A percentile compares a stretch with the other conserved stretches of the same genome.
Evolutionary conservation across 805 yeast genomes (phyloP).

Genomic region (Zygotorulaspora sp.): DNA sequence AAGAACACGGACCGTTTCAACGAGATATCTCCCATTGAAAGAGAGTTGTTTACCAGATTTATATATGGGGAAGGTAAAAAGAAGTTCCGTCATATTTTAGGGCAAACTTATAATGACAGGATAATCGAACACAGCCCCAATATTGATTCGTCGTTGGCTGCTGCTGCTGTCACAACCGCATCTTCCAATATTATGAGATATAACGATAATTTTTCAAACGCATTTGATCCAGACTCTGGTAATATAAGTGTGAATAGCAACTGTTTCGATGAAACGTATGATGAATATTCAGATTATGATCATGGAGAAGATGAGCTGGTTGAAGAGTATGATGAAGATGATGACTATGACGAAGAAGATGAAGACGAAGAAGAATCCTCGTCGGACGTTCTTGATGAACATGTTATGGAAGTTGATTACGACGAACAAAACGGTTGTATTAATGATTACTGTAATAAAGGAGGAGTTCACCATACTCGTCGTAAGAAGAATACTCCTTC

Average conservation of each 20-base stretch:
- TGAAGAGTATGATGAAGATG: slow-evolving; percentile 23
- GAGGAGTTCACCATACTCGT: slow-evolving; percentile 11
- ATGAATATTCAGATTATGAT: slow-evolving; percentile 32
- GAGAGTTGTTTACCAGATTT: slow-evolving; percentile 31
- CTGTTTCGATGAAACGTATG: slow-evolving; percentile 23
- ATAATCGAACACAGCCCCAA: slow-evolving; percentile 24
- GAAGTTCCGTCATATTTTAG: slow-evolving; percentile 27
- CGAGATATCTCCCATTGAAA: slow-evolving; percentile 28
- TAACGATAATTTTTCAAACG: slow-evolving; percentile 27
- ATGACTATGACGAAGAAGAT: slow-evolving; percentile 24
- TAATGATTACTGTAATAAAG: slow-evolving; percentile 14
- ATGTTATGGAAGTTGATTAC: not conserved
- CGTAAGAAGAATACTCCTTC: slow-evolving; percentile 13
- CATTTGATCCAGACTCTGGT: slow-evolving; percentile 24
- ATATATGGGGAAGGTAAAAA: slow-evolving; percentile 31
- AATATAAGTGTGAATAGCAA: slow-evolving; percentile 21
- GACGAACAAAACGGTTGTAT: not conserved
- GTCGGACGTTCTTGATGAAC: not conserved
- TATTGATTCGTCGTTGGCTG: slow-evolving; percentile 26
- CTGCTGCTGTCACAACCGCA: slow-evolving; percentile 29
- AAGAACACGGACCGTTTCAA: slow-evolving; percentile 26
- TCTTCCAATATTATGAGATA: slow-evolving; percentile 16
- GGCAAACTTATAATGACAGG: slow-evolving; percentile 30
- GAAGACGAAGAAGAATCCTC: slow-evolving; percentile 20
- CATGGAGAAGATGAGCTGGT: slow-evolving; percentile 34